Base-by-base conservation (phyloP, 371 early-diverging fungal genomes). In the Mucor circinelloides region DNA sequence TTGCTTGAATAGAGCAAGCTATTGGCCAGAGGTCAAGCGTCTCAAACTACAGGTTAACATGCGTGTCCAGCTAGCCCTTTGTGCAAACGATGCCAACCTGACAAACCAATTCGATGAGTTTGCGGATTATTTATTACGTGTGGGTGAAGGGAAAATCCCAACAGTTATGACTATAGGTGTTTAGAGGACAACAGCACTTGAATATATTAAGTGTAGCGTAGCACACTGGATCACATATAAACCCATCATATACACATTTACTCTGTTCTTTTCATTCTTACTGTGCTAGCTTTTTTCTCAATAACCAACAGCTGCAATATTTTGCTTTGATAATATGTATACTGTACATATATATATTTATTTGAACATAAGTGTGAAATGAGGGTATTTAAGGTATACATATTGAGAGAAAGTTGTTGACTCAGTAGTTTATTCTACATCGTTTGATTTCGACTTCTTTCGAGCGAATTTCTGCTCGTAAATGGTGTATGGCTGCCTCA, bases 361-460 rank as follows among this genome's bases (percentile, higher is more conserved):
- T 36, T 36, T 36, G 36, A 36, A 36, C 36, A 36, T 36, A 10
- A 36, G 36, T 36, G 36, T 36, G n/a, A n/a, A n/a, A n/a, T n/a
- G n/a, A n/a, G n/a, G n/a, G n/a, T n/a, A n/a, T n/a, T n/a, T n/a
- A n/a, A n/a, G n/a, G n/a, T n/a, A n/a, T n/a, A n/a, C n/a, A n/a
- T n/a, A n/a, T n/a, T n/a, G n/a, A n/a, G n/a, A n/a, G 36, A n/a
- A 50, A 46, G 50, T 61, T 50, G 19, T 19, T 30, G 44, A 19
- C 48, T 61, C 30, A 61, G 9, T 30, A 31, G 52, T 32, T 48
- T 61, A 50, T 50, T 61, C 48, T 61, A 31, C 62, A 31, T 34
- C 34, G 62, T 61, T 61, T 61, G n/a, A 61, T 61, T 61, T 61
- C 15, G 34, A 48, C 62, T 61, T 48, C 62, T 31, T 61, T n/a